Evolutionary conservation across 2,329 filamentous ascomycete species (phyloP), one percentile per base, ranked within the genome.

Genomic region (Nannizziopsis arthrosporioides): DNA sequence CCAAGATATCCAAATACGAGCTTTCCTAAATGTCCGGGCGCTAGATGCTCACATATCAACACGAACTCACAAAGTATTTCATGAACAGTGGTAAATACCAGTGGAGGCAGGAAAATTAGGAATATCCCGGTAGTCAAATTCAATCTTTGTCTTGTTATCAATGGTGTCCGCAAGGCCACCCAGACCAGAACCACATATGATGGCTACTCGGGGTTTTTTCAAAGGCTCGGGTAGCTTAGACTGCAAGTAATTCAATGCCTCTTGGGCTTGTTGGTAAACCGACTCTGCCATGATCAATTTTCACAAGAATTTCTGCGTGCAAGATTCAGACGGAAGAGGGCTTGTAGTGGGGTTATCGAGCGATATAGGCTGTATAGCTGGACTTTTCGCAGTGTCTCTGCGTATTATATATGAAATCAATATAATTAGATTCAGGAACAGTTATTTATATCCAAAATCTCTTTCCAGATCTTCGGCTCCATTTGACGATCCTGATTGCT

Each of bases 111-210:
- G 77, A 52, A 82, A 82, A 58, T 80, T 70, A 8, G 79, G 79
- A 56, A 82, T 78, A 40, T 72, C 68, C 35, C 66, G 66, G 59
- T 82, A 82, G 12, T 73, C 68, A 56, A 76, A 73, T 57, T 77
- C 75, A 48, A 41, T 27, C 15, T 73, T 66, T 22, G 69, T 65
- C 15, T 67, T 56, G 44, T 77, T 66, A 40, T 52, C 46, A 36
- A 53, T 48, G 3, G 54, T 51, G 49, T 75, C 68, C 50, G 73
- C 76, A 32, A 83, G 70, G 1, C 77, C 78, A 36, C 78, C 78
- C 7, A 83, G 64, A 2, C 80, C 79, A 43, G 77, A 81, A 30
- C 79, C 79, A 59, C 79, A 83, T 18, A 82, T 73, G 48, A 83
- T 78, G 35, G 77, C 80, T 52, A 82, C 71, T 49, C 70, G 69